Evolutionary conservation across 306 rosid species (phyloP).

Genomic region (Hippophae tibetana): DNA sequence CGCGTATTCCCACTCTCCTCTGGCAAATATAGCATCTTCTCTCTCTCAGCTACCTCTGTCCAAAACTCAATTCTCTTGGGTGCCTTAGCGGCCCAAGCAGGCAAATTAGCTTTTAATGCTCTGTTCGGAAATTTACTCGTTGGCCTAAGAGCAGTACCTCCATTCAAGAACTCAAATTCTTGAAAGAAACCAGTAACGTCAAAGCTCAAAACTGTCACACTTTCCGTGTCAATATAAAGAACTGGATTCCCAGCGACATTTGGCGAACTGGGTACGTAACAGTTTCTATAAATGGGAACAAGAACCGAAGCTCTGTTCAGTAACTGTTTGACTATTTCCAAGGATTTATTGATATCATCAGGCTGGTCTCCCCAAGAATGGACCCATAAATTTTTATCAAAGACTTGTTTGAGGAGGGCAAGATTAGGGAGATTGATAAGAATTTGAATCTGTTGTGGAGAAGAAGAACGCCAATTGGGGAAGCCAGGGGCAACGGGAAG

Average conservation of each 20-base stretch:
- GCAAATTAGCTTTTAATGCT: conserved; percentile 16
- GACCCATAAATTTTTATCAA: conserved; percentile 42
- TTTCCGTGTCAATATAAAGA: conserved; percentile 38
- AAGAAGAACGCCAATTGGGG: conserved; percentile 84
- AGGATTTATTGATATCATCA: conserved; percentile 10
- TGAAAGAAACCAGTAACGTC: conserved; percentile 54
- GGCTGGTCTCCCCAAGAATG: conserved; percentile 49
- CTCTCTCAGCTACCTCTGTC: conserved; percentile 44
- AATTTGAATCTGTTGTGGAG: conserved; percentile 52
- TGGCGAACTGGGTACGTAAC: conserved; percentile 46
- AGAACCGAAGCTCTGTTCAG: conserved; percentile 40
- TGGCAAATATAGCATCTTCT: neutral
- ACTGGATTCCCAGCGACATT: conserved; percentile 58
- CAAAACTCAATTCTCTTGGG: conserved; percentile 45
- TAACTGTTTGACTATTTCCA: conserved; percentile 15
- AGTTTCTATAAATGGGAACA: conserved; percentile 54
- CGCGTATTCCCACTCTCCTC: conserved; percentile 15
- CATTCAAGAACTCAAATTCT: conserved; percentile 28
- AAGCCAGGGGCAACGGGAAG: conserved; percentile 58
- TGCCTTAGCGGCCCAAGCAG: conserved; percentile 65
- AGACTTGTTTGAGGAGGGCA: conserved; percentile 39
- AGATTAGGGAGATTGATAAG: conserved; percentile 49
- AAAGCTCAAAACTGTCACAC: conserved; percentile 33
- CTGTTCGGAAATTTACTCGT: neutral
- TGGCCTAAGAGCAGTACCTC: neutral